Evolutionary conservation across 192 early-diverging fungal species (phyloP), one percentile per base, ranked within the genome.

Genomic region (Geranomyces michiganensis): DNA sequence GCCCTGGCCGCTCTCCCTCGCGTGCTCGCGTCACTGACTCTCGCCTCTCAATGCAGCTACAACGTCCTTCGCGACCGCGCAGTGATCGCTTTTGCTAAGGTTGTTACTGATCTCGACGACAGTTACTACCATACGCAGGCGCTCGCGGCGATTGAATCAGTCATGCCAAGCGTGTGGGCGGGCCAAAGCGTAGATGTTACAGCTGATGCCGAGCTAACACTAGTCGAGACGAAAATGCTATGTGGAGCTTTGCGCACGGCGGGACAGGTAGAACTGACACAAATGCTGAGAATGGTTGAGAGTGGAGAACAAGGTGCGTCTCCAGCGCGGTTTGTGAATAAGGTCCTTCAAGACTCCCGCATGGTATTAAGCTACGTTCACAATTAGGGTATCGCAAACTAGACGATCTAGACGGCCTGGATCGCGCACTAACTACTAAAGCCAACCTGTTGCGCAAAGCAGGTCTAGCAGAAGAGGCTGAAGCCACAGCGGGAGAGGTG

Each of bases 141-240:
- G 6, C 17, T 19, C 22, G 58, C 14, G 27, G 22, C 31, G 22
- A 17, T 60, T 19, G 58, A 60, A 29, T 31, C 22, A 27, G 58
- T 60, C 27, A 17, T 60, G 58, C 58, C 58, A 19, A 60, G 58
- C 30, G 58, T 60, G 58, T 60, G 26, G 6, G 27, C 27, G 12
- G 30, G 30, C 30, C 12, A 29, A 17, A 29, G 29, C 31, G 5
- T 60, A 27, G 22, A 19, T 19, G 22, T 60, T 2, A 32, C 27
- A 7, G 58, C 58, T 8, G 58, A 60, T 7, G 51, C 51, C 51
- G 51, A 53, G 24, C 7, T 53, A 17, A 26, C 24, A 17, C 24
- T n/a, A 3, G 51, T 53, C 15, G 51, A 53, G 51, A 53, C 24
- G 7, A 53, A 26, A 53, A 53, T 53, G 51, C 19, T 26, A 26